Percentiles rank a stretch among this genome's conserved stretches.
phyloP scores from a whole-genome alignment of 768 basidiomycete species.

The Psilocybe sp. region DNA sequence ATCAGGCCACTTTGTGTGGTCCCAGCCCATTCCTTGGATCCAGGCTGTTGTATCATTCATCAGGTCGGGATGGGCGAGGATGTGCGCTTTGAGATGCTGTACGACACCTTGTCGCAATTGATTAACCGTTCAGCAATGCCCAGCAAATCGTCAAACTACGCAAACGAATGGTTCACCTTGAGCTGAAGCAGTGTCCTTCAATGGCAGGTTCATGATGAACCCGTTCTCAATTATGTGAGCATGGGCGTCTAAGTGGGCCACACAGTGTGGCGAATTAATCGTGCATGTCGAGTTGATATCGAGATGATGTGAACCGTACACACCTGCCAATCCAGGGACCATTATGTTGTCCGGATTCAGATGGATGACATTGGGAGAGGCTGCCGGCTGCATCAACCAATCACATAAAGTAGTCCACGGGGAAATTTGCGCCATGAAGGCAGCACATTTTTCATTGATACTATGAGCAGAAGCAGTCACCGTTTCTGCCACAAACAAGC shows the following conservation, averaged over 20 bases:
- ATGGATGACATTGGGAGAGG: slow-evolving; percentile 1
- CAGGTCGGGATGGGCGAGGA: slow-evolving; percentile 53
- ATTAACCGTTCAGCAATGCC: not conserved
- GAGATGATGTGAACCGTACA: not conserved
- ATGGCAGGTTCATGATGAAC: slow-evolving; percentile 57
- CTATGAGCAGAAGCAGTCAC: slow-evolving; percentile 1
- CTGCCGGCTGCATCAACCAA: not conserved
- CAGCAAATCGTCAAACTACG: not conserved
- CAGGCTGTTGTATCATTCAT: slow-evolving; percentile 51
- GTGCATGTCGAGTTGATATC: not conserved
- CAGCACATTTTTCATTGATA: not conserved
- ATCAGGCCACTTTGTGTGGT: slow-evolving; percentile 75
- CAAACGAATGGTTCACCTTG: slow-evolving; percentile 37
- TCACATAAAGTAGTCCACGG: not conserved
- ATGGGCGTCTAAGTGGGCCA: slow-evolving; percentile 58
- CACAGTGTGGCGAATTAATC: not conserved
- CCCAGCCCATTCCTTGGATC: slow-evolving; percentile 89
- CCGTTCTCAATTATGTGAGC: slow-evolving; percentile 76
- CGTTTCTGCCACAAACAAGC: not conserved
- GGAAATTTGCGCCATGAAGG: not conserved
- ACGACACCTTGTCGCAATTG: slow-evolving; percentile 48
- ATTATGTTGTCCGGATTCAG: slow-evolving; percentile 23
- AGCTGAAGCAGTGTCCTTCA: slow-evolving; percentile 52
- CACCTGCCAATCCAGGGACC: slow-evolving; percentile 75
- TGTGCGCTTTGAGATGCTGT: slow-evolving; percentile 51